Conservation (phyloP, 176 grass and related monocot genomes). For the Eleusine coracana region DNA sequence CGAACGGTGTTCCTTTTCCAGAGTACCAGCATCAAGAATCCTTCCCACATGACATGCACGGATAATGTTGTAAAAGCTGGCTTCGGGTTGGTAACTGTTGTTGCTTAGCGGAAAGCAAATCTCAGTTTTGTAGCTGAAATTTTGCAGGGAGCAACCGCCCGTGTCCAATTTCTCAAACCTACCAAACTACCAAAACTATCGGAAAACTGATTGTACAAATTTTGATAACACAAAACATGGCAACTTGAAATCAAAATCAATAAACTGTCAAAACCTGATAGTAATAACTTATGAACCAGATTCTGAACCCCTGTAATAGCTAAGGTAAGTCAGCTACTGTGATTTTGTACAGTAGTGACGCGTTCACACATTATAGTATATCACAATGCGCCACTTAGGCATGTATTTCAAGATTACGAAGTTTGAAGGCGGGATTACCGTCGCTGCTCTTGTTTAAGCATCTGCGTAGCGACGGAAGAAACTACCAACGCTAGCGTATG, state of each 20-base stretch:
- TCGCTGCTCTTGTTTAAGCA: neutral
- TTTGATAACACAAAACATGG: too few relatives aligned
- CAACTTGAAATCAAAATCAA: too few relatives aligned
- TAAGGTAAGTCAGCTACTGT: too few relatives aligned
- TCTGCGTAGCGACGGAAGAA: neutral
- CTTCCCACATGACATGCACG: conserved; percentile 6
- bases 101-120: neutral
- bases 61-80: neutral
- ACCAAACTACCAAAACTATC: too few relatives aligned
- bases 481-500: neutral
- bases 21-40: neutral
- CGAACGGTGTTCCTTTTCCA: neutral
- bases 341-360: too few relatives aligned
- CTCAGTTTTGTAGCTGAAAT: neutral
- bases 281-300: too few relatives aligned
- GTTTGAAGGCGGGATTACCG: neutral
- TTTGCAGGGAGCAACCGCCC: too few relatives aligned
- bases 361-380: too few relatives aligned
- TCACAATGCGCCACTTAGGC: neutral
- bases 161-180: too few relatives aligned
- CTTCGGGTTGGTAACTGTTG: neutral
- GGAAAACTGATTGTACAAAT: too few relatives aligned
- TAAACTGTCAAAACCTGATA: too few relatives aligned
- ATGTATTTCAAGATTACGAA: neutral
- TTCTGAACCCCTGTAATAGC: too few relatives aligned